Base-by-base conservation (phyloP, 768 basidiomycete genomes). In the Trametes cingulata region DNA sequence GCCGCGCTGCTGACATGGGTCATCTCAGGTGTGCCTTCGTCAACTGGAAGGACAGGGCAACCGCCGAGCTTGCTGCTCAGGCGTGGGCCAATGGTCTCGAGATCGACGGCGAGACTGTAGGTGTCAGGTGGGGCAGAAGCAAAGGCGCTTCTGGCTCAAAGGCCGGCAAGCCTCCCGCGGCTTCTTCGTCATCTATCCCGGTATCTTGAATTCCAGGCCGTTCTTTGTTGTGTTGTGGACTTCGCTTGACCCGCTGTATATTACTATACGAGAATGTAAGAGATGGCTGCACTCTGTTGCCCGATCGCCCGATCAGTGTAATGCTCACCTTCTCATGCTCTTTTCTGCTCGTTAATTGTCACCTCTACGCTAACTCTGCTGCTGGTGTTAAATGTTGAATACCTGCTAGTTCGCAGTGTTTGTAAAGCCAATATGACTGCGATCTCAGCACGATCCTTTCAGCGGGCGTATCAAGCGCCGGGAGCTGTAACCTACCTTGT, bases 41-140 rank as follows among this genome's bases (percentile, higher is more conserved):
- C 53, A 98, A 98, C 73, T 98, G 98, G 78, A 87, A 82, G 65
- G 85, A 90, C 54, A 83, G 97, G 19, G 69, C 78, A 6, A 79
- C 84, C n/a, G 95, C 97, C 15, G 97, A 99, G 74, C 77, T 79
- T 15, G 94, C 92, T 0, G 95, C 95, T 0, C 85, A 91, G 63
- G 87, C 90, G 10, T 93, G 95, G 85, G 85, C 93, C n/a, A 86
- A 87, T 62, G 95, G 95, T 1, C 77, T 98, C 10, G 95, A 96
- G 65, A 78, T 98, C 24, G 88, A 93, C 27, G 89, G 85, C 1
- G 86, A 88, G 69, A 79, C 77, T 35, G 82, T 90, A 10, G 77
- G 81, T 45, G 82, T 96, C 25, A 91, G 88, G 65, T 99, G 96
- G 96, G 96, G 96, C 3, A 81, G 95, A 60, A 87, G 92, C 68